Conservation (phyloP, 139 green algal species). For the Asterochloris sp. region DNA sequence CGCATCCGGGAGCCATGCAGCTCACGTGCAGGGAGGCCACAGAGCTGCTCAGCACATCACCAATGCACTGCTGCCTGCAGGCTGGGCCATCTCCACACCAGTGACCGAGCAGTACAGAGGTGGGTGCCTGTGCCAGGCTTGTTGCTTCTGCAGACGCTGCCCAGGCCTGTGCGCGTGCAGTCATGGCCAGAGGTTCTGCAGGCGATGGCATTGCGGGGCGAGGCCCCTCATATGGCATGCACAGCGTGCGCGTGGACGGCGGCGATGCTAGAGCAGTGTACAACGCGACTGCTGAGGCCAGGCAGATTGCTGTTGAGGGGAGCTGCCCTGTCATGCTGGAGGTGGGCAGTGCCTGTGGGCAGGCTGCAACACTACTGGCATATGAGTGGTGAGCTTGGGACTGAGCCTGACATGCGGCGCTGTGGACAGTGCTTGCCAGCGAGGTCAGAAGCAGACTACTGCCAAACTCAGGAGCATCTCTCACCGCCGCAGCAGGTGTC, state of each 20-base stretch:
- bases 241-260: slow-evolving; percentile 81
- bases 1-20: too few relatives aligned
- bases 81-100: slow-evolving; percentile 91
- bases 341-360: slow-evolving; percentile 13
- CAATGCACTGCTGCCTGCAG: too few relatives aligned
- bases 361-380: too few relatives aligned
- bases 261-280: slow-evolving; percentile 85
- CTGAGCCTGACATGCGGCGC: too few relatives aligned
- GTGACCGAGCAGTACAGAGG: slow-evolving; percentile 83
- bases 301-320: slow-evolving; percentile 38
- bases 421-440: too few relatives aligned
- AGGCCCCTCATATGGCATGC: slow-evolving; percentile 76
- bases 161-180: not conserved
- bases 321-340: slow-evolving; percentile 73
- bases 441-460: too few relatives aligned
- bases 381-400: too few relatives aligned
- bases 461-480: too few relatives aligned
- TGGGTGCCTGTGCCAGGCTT: not conserved
- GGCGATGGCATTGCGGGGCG: slow-evolving; percentile 83
- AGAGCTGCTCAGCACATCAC: too few relatives aligned
- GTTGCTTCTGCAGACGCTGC: not conserved
- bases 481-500: too few relatives aligned
- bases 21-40: too few relatives aligned
- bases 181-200: slow-evolving; percentile 15
- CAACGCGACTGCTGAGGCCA: slow-evolving; percentile 58